Conservation (phyloP, 73 alveolate species). For the Symbiodinium pilosum region DNA sequence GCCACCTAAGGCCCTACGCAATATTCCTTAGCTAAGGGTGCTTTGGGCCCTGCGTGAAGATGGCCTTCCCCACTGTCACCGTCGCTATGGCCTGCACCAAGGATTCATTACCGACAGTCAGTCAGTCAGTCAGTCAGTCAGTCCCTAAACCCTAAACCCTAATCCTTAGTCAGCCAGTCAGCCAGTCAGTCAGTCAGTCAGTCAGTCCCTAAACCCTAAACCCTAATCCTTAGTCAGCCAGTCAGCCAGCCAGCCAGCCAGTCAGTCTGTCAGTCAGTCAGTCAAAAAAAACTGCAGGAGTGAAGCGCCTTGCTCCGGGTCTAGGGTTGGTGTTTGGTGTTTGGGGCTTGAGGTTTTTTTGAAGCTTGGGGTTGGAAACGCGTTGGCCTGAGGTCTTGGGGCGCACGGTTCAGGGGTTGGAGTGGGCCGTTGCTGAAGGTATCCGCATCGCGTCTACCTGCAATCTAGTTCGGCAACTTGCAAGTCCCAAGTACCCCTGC, state of each 20-base stretch:
- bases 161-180: not conserved
- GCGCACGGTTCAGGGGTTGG: too few relatives aligned
- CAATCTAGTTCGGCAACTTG: too few relatives aligned
- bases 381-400: too few relatives aligned
- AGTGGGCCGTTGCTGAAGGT: too few relatives aligned
- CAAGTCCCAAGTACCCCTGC: too few relatives aligned
- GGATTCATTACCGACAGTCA: not conserved
- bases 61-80: not conserved
- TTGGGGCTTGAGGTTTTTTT: too few relatives aligned
- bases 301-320: too few relatives aligned
- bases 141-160: not conserved
- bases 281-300: too few relatives aligned
- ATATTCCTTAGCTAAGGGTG: not conserved
- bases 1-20: not conserved
- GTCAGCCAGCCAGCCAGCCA: not conserved
- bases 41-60: not conserved
- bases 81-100: not conserved
- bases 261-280: not conserved
- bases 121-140: not conserved
- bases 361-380: too few relatives aligned
- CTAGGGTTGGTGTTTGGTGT: too few relatives aligned
- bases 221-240: not conserved
- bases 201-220: not conserved
- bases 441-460: too few relatives aligned
- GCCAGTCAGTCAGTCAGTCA: not conserved